Conservation (phyloP, 2,329 filamentous ascomycete genomes). For the Triangularia verruculosa region DNA sequence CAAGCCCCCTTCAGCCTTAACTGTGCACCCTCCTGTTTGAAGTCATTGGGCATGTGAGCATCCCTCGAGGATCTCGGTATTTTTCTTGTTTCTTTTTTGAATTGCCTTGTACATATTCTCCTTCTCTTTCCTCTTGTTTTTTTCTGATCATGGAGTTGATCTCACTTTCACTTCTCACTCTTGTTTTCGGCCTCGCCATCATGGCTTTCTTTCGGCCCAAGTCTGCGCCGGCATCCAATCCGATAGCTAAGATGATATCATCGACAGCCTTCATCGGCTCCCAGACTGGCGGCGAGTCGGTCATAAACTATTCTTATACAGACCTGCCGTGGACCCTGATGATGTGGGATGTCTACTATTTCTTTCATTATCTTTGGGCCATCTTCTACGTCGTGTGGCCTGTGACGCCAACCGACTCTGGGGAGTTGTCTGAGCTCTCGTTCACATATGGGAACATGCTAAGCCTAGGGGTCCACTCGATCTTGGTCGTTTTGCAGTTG, state of each 20-base stretch:
- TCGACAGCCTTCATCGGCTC: constrained; percentile 50
- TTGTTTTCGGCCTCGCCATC: not conserved
- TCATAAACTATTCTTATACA: constrained; percentile 61
- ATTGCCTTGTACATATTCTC: not conserved
- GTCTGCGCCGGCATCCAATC: not conserved
- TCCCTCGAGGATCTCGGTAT: not conserved
- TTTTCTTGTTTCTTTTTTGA: not conserved
- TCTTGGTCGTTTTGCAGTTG: constrained; percentile 59
- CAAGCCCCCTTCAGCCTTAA: not conserved
- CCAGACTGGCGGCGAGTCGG: constrained; percentile 54
- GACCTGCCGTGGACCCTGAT: constrained; percentile 52
- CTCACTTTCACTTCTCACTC: not conserved
- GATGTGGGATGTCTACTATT: constrained; percentile 52
- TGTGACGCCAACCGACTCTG: constrained; percentile 49
- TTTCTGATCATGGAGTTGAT: not conserved
- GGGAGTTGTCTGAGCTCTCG: constrained; percentile 62
- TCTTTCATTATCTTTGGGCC: constrained; percentile 53
- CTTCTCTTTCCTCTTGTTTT: not conserved
- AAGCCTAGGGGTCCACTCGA: constrained; percentile 54
- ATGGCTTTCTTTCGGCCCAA: not conserved
- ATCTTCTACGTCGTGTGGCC: constrained; percentile 63
- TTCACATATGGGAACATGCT: constrained; percentile 55
- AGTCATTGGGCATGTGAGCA: not conserved
- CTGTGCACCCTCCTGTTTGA: not conserved
- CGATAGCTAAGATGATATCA: not conserved